Base-by-base conservation (phyloP, 768 basidiomycete genomes). In the Auriscalpium microsporum region DNA sequence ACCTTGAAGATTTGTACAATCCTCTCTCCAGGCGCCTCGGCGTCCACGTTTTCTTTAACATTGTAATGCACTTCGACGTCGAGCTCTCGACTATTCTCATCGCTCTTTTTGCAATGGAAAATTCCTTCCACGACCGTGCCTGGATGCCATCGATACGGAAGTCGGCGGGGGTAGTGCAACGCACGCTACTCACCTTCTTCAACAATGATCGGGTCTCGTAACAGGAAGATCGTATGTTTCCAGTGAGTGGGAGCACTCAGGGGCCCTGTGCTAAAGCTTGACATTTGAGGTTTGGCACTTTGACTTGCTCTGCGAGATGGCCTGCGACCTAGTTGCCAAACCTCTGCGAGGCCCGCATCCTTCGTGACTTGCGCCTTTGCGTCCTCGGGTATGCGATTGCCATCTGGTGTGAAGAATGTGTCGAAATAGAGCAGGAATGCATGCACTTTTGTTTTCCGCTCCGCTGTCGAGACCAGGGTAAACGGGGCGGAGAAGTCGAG, bases 381-480 rank as follows among this genome's bases (percentile, higher is more conserved):
- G 36, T 72, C 72, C 0, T 79, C 73, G 0, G 82, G 68, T 7
- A 86, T 71, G 1, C 79, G 79, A 45, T 72, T 72, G 10, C 79
- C 86, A 33, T 69, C 74, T 58, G 73, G 68, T 1, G 82, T 83
- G 76, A 98, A 97, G 76, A 94, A 97, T 0, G 88, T 87, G 71
- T 98, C 95, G 64, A 98, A 98, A 72, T 95, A 95, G 16, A 94
- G 81, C 23, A 96, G 76, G 72, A 98, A 84, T 7, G 89, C 78
- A 65, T 83, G 83, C 45, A 89, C 75, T 65, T 86, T 86, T 5
- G 78, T 80, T 36, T 82, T 78, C 58, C 78, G 79, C 10, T 75
- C 71, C 2, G 78, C 74, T 1, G 78, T 84, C 5, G 84, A 81
- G n/a, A 75, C 68, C n/a, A 98, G 78, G 2, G 74, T 76, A 73